Base-by-base conservation (phyloP, 1,139 yeast species). In the Taphrina pruni region DNA sequence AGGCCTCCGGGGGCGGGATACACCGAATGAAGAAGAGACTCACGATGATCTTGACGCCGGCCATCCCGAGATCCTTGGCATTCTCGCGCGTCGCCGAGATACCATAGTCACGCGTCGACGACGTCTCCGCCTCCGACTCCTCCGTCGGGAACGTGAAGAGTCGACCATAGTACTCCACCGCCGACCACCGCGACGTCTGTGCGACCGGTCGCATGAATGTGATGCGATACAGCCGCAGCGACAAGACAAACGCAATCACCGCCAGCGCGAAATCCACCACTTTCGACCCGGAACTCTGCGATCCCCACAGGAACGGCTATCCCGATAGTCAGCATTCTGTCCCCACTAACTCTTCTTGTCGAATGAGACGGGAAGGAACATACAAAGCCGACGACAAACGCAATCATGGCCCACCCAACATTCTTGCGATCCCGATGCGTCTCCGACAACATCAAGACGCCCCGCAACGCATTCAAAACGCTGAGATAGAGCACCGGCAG, bases 1-100 rank as follows among this genome's bases (percentile, higher is more conserved):
- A 60, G n/a, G 65, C 32, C 12, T 38, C 48, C 12, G 65, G 65
- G 12, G 65, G 65, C 9, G 65, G 65, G n/a, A 60, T 48, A 38
- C 12, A 60, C 8, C 65, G 45, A 35, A 60, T 50, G 26, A 60
- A 51, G 65, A 60, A 20, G 57, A 60, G 65, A 51, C 57, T 48
- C 39, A 60, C 39, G n/a, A 39, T 2, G 20, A 60, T 38, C 50
- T 60, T 60, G 56, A 60, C 14, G 12, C 38, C 12, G 17, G 65
- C 57, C 50, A 50, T 50, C 11, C 46, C 57, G 14, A 60, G n/a
- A 48, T 60, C 57, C 48, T 60, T 48, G 46, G 48, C 57, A 21
- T 60, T 60, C 48, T 60, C 65, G 3, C 35, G 12, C 17, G 26
- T 17, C 11, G 65, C 57, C 1, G 65, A 60, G n/a, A 54, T 1